Conservation (phyloP, 2,329 filamentous ascomycete genomes). For the Xylaria sp. region DNA sequence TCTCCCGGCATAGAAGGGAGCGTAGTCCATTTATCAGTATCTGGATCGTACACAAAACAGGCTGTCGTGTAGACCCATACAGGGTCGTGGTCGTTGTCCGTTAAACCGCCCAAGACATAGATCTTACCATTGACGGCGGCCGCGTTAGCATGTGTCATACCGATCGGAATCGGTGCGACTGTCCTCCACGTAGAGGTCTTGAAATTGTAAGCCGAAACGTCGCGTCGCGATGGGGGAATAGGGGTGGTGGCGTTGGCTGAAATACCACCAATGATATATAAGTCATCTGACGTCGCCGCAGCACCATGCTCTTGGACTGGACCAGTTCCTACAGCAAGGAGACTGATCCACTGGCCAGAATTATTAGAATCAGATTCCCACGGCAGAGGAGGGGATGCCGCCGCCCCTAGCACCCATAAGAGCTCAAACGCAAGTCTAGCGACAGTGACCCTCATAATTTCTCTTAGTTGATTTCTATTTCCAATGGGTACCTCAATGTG, state of each 20-base stretch:
- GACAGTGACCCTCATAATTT: no score
- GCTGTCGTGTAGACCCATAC: conserved; percentile 1
- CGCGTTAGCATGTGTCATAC: background rate
- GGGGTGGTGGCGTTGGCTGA: background rate
- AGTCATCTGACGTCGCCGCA: background rate
- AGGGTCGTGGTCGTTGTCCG: background rate
- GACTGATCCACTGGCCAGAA: background rate
- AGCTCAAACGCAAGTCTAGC: no score
- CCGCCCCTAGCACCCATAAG: background rate
- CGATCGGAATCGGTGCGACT: background rate
- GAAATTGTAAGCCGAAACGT: conserved; percentile 1
- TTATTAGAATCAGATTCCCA: background rate
- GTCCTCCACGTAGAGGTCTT: background rate
- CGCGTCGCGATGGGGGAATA: background rate
- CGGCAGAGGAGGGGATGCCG: background rate
- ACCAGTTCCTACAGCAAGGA: background rate
- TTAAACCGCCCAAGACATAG: conserved; percentile 10
- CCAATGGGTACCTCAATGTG: no score
- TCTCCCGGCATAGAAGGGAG: background rate
- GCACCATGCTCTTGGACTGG: conserved; percentile 7
- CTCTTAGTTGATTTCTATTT: no score
- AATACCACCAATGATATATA: conserved; percentile 5
- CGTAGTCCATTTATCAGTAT: background rate
- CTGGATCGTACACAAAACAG: background rate
- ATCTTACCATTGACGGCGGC: background rate